phyloP scores from a whole-genome alignment of 768 basidiomycete species.

The Leccinum aurantiacum region DNA sequence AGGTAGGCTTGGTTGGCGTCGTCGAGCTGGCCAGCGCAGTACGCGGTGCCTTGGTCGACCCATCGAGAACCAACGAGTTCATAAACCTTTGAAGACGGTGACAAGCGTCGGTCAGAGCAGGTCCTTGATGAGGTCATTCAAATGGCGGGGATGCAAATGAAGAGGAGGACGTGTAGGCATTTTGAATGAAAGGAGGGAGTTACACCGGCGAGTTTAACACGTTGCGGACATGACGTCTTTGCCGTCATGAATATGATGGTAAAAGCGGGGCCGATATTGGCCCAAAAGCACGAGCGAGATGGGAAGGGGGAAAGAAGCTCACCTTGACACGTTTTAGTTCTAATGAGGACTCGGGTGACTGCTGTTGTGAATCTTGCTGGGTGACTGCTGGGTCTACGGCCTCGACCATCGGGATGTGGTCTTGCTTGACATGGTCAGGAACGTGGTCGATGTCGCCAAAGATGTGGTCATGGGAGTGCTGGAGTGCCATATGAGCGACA shows the following conservation, averaged over 20 bases:
- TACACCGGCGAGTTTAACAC: constrained; percentile 17
- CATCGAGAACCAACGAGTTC: constrained; percentile 88
- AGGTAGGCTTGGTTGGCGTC: constrained; percentile 76
- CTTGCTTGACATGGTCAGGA: constrained; percentile 33
- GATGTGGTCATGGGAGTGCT: constrained; percentile 33
- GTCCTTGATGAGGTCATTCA: constrained; percentile 34
- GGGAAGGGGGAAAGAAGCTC: constrained; percentile 31
- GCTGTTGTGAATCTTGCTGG: constrained; percentile 60
- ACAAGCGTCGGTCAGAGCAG: constrained; percentile 31
- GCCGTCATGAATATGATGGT: constrained; percentile 23
- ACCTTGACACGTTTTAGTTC: constrained; percentile 88
- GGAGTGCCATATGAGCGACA: constrained; percentile 28
- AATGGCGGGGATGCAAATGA: constrained; percentile 24
- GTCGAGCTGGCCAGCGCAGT: constrained; percentile 88
- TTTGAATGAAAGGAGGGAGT: constrained; percentile 17
- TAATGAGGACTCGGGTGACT: constrained; percentile 62
- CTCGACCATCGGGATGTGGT: constrained; percentile 35
- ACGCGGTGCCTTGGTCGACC: constrained; percentile 96
- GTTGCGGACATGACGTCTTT: constrained; percentile 27
- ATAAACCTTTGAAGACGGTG: constrained; percentile 69
- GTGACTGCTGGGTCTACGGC: constrained; percentile 39
- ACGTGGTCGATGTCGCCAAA: constrained; percentile 36
- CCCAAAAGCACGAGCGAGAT: constrained; percentile 15
- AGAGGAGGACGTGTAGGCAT: constrained; percentile 15
- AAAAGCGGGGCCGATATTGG: constrained; percentile 18